Conservation (phyloP, 2,329 filamentous ascomycete species). For the Magnaporthiopsis rhizophila region DNA sequence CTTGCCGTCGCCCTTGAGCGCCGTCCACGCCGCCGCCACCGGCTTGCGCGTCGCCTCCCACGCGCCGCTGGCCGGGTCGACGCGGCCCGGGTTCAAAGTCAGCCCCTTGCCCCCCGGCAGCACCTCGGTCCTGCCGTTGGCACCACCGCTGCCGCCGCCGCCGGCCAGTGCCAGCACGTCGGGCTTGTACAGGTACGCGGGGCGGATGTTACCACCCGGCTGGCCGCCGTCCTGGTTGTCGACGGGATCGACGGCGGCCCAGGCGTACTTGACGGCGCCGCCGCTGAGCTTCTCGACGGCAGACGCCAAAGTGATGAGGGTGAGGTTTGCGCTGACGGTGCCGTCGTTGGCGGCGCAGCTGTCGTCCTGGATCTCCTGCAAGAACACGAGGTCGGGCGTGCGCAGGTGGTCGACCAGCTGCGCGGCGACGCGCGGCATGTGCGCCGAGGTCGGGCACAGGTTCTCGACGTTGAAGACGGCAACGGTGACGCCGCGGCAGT, state of each 20-base stretch:
- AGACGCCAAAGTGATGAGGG: slow-evolving; percentile 45
- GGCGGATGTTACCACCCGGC: slow-evolving; percentile 64
- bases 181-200: slow-evolving; percentile 61
- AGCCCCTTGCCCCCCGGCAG: slow-evolving; percentile 45
- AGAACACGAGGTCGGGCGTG: slow-evolving; percentile 56
- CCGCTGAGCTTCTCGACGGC: slow-evolving; percentile 42
- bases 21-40: slow-evolving; percentile 57
- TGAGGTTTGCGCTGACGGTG: slow-evolving; percentile 46
- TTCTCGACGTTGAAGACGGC: slow-evolving; percentile 67
- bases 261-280: slow-evolving; percentile 47
- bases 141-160: slow-evolving; percentile 23
- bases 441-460: slow-evolving; percentile 45
- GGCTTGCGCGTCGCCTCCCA: slow-evolving; percentile 60
- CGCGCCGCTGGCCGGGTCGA: slow-evolving; percentile 52
- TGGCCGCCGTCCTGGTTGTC: slow-evolving; percentile 57
- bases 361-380: slow-evolving; percentile 66
- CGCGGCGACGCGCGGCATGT: slow-evolving; percentile 49
- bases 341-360: slow-evolving; percentile 53
- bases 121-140: slow-evolving; percentile 46
- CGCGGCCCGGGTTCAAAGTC: slow-evolving; percentile 60
- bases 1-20: slow-evolving; percentile 38
- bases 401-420: slow-evolving; percentile 59
- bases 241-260: slow-evolving; percentile 49
- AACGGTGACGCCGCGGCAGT: slow-evolving; percentile 54
- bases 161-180: slow-evolving; percentile 52